A percentile compares a stretch with the other conserved stretches of the same genome.
phyloP scores from a whole-genome alignment of 2,329 filamentous ascomycete species.

The Pseudogymnoascus sp. region DNA sequence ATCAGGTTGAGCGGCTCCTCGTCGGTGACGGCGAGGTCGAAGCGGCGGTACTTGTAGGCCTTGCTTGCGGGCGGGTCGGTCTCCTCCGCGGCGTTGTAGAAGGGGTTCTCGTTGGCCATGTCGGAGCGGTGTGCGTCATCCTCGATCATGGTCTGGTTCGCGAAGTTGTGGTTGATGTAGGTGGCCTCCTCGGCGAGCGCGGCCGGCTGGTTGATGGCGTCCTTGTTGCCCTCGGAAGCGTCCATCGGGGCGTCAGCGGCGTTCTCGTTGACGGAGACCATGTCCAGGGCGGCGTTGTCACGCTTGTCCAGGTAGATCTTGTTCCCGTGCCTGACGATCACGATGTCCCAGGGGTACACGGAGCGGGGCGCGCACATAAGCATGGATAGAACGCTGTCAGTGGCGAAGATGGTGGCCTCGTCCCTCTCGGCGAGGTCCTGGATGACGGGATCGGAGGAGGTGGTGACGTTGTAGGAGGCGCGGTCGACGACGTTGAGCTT shows the following conservation, averaged over 20 bases:
- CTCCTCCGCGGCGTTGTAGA: slow-evolving; percentile 92
- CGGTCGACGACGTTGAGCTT: slow-evolving; percentile 85
- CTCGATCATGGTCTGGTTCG: slow-evolving; percentile 88
- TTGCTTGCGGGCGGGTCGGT: slow-evolving; percentile 91
- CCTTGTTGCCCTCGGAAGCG: slow-evolving; percentile 83
- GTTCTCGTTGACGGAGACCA: slow-evolving; percentile 99
- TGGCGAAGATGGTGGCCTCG: slow-evolving; percentile 93
- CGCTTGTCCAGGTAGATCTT: slow-evolving; percentile 99
- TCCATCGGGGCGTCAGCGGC: slow-evolving; percentile 91
- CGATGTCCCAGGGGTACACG: slow-evolving; percentile 96
- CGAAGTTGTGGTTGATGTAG: slow-evolving; percentile 99
- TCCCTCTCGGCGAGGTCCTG: slow-evolving; percentile 94
- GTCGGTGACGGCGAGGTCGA: slow-evolving; percentile 83
- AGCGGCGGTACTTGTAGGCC: slow-evolving; percentile 96
- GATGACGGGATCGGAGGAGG: slow-evolving; percentile 90
- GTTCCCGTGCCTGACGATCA: slow-evolving; percentile 85
- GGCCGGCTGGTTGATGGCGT: slow-evolving; percentile 85
- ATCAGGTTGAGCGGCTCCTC: slow-evolving; percentile 89
- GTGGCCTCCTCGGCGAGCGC: slow-evolving; percentile 94
- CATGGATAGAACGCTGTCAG: slow-evolving; percentile 96
- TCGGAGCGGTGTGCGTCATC: slow-evolving; percentile 67
- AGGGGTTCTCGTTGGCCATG: slow-evolving; percentile 86
- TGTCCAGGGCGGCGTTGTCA: slow-evolving; percentile 86
- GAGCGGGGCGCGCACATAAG: slow-evolving; percentile 97
- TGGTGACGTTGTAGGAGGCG: slow-evolving; percentile 96